Evolutionary conservation across 495 filamentous ascomycete genomes (phyloP), one percentile per base, ranked within the genome.

Genomic region (Pyrenula aspistea): DNA sequence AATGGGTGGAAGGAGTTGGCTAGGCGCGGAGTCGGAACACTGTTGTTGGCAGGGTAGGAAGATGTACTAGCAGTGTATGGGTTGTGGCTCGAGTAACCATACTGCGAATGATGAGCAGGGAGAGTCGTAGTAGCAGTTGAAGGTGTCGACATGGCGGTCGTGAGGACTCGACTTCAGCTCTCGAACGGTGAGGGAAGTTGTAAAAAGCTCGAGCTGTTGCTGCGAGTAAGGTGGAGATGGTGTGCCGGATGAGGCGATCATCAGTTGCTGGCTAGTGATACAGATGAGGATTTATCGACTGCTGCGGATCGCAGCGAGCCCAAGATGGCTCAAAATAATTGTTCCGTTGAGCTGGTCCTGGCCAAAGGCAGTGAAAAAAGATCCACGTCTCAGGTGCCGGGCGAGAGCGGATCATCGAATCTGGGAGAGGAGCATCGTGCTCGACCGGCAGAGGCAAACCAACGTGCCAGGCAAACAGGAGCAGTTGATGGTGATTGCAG

Each of bases 111-210:
- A 62, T 86, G 85, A 61, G 81, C 81, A 60, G 82, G 79, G 66
- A 87, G 78, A 61, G 87, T 88, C 60, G 87, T 84, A 59, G 85
- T 88, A 51, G 85, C 86, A 52, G 85, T 89, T 52, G 88, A 91
- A 51, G 88, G 88, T 19, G 88, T 90, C 73, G 89, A 92, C 89
- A 94, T 94, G 65, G 31, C 31, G 8, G 31, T 4, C 15, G 15
- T 42, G 15, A 15, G 8, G 4, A 42, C 8, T 42, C 2, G 12
- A 22, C 25, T 24, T 23, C 25, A 25, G 24, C 12, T 42, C 15
- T 42, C 31, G 31, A 8, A 8, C 31, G 8, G 8, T 8, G 31
- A 42, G 31, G 15, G 8, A 15, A 42, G 15, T 42, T 8, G 31
- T 15, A 42, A 15, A 59, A 62, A 58, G 63, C 54, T 55, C 36